Evolutionary conservation across 257 asterid genomes (phyloP).

Genomic region (Knoxia roxburghii): DNA sequence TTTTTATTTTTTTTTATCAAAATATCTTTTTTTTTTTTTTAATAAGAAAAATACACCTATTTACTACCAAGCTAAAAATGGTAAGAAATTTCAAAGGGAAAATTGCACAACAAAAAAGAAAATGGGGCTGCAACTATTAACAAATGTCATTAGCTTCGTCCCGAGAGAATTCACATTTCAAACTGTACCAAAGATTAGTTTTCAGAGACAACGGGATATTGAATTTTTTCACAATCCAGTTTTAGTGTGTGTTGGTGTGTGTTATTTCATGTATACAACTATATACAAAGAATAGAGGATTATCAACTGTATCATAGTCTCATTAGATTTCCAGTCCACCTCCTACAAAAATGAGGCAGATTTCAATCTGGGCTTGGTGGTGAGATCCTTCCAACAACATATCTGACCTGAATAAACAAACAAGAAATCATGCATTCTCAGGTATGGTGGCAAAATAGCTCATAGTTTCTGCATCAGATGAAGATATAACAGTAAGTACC

Average conservation of each 20-base stretch:
- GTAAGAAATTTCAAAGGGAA: too few relatives aligned
- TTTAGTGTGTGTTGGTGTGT: not conserved
- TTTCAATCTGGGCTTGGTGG: conserved; percentile 19
- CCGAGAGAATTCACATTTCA: not conserved
- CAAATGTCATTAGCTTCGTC: conserved; percentile 6
- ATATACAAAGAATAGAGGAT: conserved; percentile 23
- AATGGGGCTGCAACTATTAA: too few relatives aligned
- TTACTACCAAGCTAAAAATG: too few relatives aligned
- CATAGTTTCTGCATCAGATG: not conserved
- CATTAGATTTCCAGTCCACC: conserved; percentile 17
- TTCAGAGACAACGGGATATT: not conserved
- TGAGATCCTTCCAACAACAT: conserved; percentile 12
- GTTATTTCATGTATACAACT: conserved; percentile 8
- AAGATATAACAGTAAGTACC: conserved; percentile 21
- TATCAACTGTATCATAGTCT: conserved; percentile 8
- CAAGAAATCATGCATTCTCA: conserved; percentile 2
- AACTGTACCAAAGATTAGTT: not conserved
- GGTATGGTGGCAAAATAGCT: not conserved
- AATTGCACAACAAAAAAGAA: too few relatives aligned
- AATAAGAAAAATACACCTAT: too few relatives aligned
- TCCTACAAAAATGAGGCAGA: conserved; percentile 38
- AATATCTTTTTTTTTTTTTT: too few relatives aligned
- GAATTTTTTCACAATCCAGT: conserved; percentile 1
- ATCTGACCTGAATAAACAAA: conserved; percentile 14
- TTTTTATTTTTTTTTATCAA: too few relatives aligned